Evolutionary conservation across 2,329 filamentous ascomycete genomes (phyloP), one percentile per base, ranked within the genome.

Genomic region (Cladosporium austrohemisphaericum): DNA sequence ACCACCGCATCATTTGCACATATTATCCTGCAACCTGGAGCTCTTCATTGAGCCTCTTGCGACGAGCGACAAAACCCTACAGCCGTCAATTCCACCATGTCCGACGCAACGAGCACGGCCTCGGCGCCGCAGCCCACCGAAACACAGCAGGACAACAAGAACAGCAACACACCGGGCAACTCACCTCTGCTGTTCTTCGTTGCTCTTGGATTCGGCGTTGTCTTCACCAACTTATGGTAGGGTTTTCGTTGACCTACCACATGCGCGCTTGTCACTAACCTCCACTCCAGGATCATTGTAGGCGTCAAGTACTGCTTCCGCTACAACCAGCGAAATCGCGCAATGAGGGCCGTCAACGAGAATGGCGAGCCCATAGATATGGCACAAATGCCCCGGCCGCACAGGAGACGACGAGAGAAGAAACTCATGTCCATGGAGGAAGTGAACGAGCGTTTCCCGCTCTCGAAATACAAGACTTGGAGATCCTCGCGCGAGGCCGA

Each of bases 391-490:
- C 88, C 89, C 51, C 75, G 89, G 52, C 85, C 89, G 43, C 91
- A 93, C 67, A 82, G 93, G 50, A 81, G 92, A 62, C 81, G 92
- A 57, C 83, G 91, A 52, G 93, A 98, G 70, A 98, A 98, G 82
- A 98, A 96, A 69, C 71, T 98, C 59, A 97, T 98, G 93, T 88
- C 87, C 2, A 96, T 97, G 84, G 93, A 98, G 54, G 93, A 98
- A 71, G 93, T 98, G 55, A 97, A 98, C 66, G 90, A 94, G 59
- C 88, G 94, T 60, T 98, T 98, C 62, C 92, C 93, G 0, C 82
- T 96, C 72, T 84, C 83, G 60, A 97, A 97, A 70, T 98, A 98
- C 79, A 97, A 98, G 74, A 81, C 79, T 45, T 98, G 93, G 92
- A 86, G 93, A 52, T 84, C 87, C 5, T 82, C 82, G 49, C 84